A percentile compares a stretch with the other conserved stretches of the same genome.
Conservation (phyloP, 495 filamentous ascomycete species). For the Lentithecium fluviatile region DNA sequence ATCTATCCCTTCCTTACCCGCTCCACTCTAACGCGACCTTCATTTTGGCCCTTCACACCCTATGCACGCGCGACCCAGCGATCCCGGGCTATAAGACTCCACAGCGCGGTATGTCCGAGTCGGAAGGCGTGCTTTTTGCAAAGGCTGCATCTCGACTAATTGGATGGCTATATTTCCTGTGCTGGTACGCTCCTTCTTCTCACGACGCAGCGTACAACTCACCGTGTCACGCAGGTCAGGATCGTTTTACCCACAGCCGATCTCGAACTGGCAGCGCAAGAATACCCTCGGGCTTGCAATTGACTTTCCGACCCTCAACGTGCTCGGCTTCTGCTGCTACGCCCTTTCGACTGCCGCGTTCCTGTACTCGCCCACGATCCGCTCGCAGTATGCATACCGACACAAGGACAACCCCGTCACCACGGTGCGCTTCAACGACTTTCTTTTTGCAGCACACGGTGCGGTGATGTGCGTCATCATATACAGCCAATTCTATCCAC, state of each 20-base stretch:
- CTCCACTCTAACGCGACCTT: background rate
- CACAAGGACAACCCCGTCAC: constrained; percentile 68
- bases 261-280: constrained; percentile 69
- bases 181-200: constrained; percentile 31
- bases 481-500: constrained; percentile 69
- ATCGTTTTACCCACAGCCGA: constrained; percentile 89
- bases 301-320: constrained; percentile 82
- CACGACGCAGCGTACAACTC: constrained; percentile 42
- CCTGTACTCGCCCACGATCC: constrained; percentile 74
- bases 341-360: constrained; percentile 68
- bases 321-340: constrained; percentile 79
- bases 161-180: constrained; percentile 41
- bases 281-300: constrained; percentile 81
- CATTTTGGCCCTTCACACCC: too few species aligned
- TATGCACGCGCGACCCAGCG: background rate
- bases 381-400: constrained; percentile 78
- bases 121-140: constrained; percentile 26
- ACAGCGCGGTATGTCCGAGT: background rate
- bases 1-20: background rate
- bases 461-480: constrained; percentile 64
- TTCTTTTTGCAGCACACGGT: constrained; percentile 81
- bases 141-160: constrained; percentile 27
- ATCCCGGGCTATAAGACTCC: background rate
- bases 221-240: constrained; percentile 56
- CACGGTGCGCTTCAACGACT: constrained; percentile 85